Percentiles rank a stretch among this genome's conserved stretches.
Evolutionary conservation across 306 rosid genomes (phyloP).

Genomic region (Mucuna pruriens): DNA sequence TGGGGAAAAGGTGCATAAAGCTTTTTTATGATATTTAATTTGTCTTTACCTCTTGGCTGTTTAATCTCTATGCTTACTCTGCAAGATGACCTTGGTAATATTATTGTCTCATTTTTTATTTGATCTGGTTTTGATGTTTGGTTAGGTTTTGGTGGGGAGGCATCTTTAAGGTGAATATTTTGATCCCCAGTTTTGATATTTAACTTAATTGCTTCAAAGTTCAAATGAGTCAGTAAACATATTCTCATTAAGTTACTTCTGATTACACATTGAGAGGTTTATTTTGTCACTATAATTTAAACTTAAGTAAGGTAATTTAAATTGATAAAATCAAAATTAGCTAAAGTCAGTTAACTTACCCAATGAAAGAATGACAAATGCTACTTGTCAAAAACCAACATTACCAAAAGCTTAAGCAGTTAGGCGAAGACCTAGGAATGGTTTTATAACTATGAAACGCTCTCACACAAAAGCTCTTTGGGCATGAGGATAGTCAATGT

Average conservation of each 20-base stretch:
- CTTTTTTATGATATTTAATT: conserved; percentile 26
- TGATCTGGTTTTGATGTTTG: conserved; percentile 36
- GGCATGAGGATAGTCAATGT: neutral
- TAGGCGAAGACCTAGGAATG: neutral
- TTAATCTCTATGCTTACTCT: conserved; percentile 11
- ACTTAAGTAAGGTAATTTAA: neutral
- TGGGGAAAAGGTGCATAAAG: conserved; percentile 69
- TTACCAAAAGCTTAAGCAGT: neutral
- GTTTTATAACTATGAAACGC: neutral
- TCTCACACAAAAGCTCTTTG: neutral
- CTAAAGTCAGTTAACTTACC: neutral
- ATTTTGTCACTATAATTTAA: neutral
- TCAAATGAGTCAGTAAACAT: conserved; percentile 15
- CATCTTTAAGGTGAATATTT: conserved; percentile 63
- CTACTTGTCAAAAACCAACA: conserved; percentile 15
- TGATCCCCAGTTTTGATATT: neutral
- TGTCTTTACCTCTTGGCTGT: neutral
- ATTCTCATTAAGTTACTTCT: conserved; percentile 29
- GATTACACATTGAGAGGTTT: neutral
- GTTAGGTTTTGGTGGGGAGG: conserved; percentile 94
- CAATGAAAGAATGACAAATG: neutral
- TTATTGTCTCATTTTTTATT: conserved; percentile 22
- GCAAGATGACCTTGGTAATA: neutral
- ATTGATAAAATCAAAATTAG: neutral
- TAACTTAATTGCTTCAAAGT: conserved; percentile 2